Evolutionary conservation across 2,329 filamentous ascomycete species (phyloP).

Genomic region (Didymella arachidicola): DNA sequence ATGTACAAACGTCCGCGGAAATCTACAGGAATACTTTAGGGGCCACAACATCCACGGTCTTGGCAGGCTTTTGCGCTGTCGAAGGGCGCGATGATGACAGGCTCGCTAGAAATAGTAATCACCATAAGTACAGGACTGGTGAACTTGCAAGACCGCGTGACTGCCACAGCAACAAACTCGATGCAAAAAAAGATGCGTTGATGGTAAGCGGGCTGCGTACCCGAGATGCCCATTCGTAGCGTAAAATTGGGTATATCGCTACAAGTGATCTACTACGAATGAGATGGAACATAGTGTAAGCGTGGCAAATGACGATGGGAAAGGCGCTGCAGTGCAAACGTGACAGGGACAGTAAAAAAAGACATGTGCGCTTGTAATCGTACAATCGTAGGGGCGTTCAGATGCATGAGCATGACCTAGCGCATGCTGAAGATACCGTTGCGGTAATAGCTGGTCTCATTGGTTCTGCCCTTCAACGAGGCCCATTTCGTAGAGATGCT

Average conservation of each 20-base stretch:
- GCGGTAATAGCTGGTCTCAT: constrained; percentile 12
- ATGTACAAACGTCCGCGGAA: neutral
- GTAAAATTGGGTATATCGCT: constrained; percentile 14
- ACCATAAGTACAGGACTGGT: neutral
- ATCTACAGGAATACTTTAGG: neutral
- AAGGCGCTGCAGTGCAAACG: neutral
- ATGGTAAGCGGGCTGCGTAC: neutral
- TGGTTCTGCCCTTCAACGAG: constrained; percentile 27
- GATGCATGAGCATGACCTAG: neutral
- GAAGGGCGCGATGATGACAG: neutral
- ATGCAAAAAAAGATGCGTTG: neutral
- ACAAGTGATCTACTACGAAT: neutral
- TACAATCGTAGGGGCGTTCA: constrained; percentile 3
- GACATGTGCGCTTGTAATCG: neutral
- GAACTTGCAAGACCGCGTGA: neutral
- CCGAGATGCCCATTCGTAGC: neutral
- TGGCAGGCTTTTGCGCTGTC: neutral
- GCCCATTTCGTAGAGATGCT: constrained; percentile 36
- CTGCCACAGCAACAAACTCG: neutral
- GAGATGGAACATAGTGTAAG: neutral
- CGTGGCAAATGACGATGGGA: neutral
- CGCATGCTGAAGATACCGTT: constrained; percentile 18
- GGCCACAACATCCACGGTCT: neutral
- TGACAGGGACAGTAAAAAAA: neutral
- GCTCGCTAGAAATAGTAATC: neutral